phyloP scores from a whole-genome alignment of 2,329 filamentous ascomycete species.

The Fusarium devonianum region DNA sequence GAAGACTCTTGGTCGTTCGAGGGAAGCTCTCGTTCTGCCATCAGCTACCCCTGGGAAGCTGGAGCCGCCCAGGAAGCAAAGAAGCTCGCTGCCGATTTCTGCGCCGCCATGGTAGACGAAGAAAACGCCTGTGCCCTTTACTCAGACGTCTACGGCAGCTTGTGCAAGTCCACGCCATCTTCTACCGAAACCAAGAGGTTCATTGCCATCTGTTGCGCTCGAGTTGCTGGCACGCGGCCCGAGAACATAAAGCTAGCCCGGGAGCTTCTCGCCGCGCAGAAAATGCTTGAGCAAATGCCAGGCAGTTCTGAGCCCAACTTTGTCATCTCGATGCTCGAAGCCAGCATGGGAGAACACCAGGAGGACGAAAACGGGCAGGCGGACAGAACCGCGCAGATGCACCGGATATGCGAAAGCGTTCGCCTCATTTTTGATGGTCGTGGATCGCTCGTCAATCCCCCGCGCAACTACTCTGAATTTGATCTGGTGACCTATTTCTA shows the following conservation, averaged over 20 bases:
- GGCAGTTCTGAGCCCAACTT: constrained; percentile 14
- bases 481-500: constrained; percentile 35
- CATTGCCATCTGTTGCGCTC: constrained; percentile 31
- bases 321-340: constrained; percentile 29
- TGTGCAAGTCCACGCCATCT: constrained; percentile 4
- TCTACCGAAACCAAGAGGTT: constrained; percentile 10
- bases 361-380: constrained; percentile 6
- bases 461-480: constrained; percentile 24
- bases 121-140: constrained; percentile 36
- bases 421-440: constrained; percentile 10
- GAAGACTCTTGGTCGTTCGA: not conserved
- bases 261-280: constrained; percentile 18
- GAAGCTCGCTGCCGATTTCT: constrained; percentile 41
- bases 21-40: not conserved
- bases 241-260: constrained; percentile 24
- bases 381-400: constrained; percentile 1
- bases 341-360: constrained; percentile 22
- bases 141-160: constrained; percentile 13
- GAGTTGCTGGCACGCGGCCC: constrained; percentile 30
- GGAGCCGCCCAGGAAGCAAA: constrained; percentile 22
- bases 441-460: constrained; percentile 15
- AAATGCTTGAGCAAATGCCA: not conserved
- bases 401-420: constrained; percentile 16
- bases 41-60: constrained; percentile 27
- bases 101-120: constrained; percentile 37